Percentiles rank a stretch among this genome's conserved stretches.
Evolutionary conservation across 2,329 filamentous ascomycete species (phyloP).

Genomic region (Rhynchosporium agropyri): DNA sequence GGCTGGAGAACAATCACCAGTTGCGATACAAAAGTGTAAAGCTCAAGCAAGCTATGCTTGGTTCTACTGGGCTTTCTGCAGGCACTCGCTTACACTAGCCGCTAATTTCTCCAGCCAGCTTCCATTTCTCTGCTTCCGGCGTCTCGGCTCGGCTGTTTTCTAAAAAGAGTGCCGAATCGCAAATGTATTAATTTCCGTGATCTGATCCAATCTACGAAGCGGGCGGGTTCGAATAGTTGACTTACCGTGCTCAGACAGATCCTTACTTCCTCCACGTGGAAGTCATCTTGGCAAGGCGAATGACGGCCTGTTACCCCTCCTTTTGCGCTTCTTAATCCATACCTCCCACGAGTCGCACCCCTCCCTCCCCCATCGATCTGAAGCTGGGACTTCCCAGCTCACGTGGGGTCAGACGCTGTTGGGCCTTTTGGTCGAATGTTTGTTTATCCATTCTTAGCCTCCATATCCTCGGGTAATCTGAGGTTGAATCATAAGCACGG

Average conservation of each 20-base stretch:
- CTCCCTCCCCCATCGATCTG: constrained; percentile 2
- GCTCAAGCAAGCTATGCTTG: too few relatives aligned
- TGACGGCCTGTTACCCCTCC: background rate
- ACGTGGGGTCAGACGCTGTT: background rate
- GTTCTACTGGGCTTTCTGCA: background rate
- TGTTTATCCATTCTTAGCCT: constrained; percentile 11
- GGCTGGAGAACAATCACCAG: background rate
- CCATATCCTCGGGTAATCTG: background rate
- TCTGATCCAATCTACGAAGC: background rate
- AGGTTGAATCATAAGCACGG: constrained; percentile 12
- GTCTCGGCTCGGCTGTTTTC: background rate
- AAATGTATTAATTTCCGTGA: too few relatives aligned
- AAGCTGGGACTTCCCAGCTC: background rate
- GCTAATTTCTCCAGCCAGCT: background rate
- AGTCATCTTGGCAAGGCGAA: constrained; percentile 7
- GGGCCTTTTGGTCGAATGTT: constrained; percentile 12
- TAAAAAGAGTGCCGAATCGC: background rate
- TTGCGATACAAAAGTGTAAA: too few relatives aligned
- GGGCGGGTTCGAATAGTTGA: background rate
- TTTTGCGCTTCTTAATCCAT: background rate
- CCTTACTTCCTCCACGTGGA: constrained; percentile 10
- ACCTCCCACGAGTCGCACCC: constrained; percentile 11
- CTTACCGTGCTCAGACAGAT: background rate
- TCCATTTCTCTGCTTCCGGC: background rate
- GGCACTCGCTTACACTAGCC: background rate